A percentile compares a stretch with the other conserved stretches of the same genome.
These are phyloP conservation scores for Pleurotus citrinopileatus DNA, from an alignment of 768 basidiomycete species.

Conservation along the genomic window DNA sequence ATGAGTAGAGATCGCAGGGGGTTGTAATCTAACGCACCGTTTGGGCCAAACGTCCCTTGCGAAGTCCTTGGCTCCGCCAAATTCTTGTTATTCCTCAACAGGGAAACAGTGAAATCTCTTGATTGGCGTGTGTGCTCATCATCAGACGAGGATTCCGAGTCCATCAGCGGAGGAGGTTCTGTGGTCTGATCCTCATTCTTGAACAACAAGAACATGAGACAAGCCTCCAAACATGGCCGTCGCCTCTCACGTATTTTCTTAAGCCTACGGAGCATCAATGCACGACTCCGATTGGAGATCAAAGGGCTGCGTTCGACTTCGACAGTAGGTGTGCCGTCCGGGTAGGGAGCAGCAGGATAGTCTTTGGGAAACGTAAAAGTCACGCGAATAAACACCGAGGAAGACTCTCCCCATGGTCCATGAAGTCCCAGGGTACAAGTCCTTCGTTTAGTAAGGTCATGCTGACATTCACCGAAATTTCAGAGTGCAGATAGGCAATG, in stretches of 20 bases:
- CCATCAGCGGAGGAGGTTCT: constrained; percentile 31
- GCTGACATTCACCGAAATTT: constrained; percentile 41
- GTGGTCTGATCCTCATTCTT: constrained; percentile 55
- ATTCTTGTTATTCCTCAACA: constrained; percentile 69
- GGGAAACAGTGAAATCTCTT: constrained; percentile 49
- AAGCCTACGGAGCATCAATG: constrained; percentile 75
- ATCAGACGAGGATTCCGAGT: constrained; percentile 66
- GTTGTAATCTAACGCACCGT: constrained; percentile 49
- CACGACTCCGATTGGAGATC: constrained; percentile 73
- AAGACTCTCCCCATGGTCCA: constrained; percentile 88
- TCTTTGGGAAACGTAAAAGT: constrained; percentile 86
- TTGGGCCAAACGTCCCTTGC: constrained; percentile 86
- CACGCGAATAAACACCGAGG: constrained; percentile 82
- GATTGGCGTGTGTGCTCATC: constrained; percentile 48
- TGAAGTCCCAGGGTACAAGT: constrained; percentile 84
- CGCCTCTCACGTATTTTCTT: constrained; percentile 66
- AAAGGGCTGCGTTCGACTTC: constrained; percentile 83
- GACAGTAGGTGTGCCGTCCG: constrained; percentile 67
- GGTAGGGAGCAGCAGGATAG: constrained; percentile 66
- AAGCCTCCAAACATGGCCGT: constrained; percentile 84
- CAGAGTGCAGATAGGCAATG: constrained; percentile 5
- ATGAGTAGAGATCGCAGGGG: neutral
- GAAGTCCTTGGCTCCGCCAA: constrained; percentile 82
- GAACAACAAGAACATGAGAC: constrained; percentile 78
- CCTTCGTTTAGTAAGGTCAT: constrained; percentile 68